Base-by-base conservation (phyloP, 1,139 yeast genomes). In the Pichia sp. region DNA sequence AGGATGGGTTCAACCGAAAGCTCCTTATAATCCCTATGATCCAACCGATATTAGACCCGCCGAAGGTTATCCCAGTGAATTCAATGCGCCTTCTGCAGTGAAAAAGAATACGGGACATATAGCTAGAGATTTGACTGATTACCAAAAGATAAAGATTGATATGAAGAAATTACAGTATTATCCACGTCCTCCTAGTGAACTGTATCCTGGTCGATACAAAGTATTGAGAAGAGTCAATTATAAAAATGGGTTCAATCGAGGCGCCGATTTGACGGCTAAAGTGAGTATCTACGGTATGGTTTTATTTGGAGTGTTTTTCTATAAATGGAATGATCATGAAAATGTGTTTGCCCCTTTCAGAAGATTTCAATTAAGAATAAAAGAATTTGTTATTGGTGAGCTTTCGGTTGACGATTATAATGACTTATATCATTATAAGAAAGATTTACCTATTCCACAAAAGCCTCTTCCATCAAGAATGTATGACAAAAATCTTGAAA, bases 21-120 rank as follows among this genome's bases (percentile, higher is more conserved):
- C 90, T 2, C 92, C 92, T 0, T 86, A 85, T 59, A 85, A 85
- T 54, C 95, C 95, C 3, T 85, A 81, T 58, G 95, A 85, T 59
- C 85, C 92, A 0, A 65, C 76, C 0, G 95, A 85, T 60, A 61
- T 68, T 36, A 69, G 95, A 43, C 95, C 95, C 0, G 76, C 95
- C 0, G 80, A 79, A 58, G 95, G 95, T 2, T 85, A 85, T 53
- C 95, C 95, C 1, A 81, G 90, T 10, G 95, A 85, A 60, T 85
- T 69, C 61, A 67, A 71, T 49, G 62, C 77, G 4, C 84, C 85
- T 0, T 76, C 80, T 0, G 68, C 67, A 40, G 65, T 71, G 44
- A 79, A 79, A 27, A 60, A 67, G 29, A 81, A 82, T 66, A 70
- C 81, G 2, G 62, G 63, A 2, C 67, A 77, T n/a, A 64, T 80